Evolutionary conservation across 2,329 filamentous ascomycete species (phyloP), one percentile per base, ranked within the genome.

Genomic region (Colletotrichum acutatum): DNA sequence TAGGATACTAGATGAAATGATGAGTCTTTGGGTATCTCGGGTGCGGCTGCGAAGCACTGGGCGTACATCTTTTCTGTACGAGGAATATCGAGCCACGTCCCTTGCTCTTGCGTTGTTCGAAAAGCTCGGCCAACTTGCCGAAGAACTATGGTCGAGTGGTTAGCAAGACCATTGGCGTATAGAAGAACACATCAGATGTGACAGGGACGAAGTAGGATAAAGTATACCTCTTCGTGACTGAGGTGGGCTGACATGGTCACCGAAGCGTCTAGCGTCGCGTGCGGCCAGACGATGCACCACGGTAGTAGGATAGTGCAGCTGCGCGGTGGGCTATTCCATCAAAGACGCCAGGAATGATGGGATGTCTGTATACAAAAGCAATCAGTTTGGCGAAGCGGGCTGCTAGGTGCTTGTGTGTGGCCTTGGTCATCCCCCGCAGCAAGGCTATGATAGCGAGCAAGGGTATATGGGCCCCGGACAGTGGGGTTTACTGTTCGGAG

Each of bases 41-140:
- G 37, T 32, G 26, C 28, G 9, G 32, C 3, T 58, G 24, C 16
- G 30, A 57, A 49, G 57, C 32, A 34, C 30, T n/a, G 26, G 12
- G 79, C 88, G 75, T 86, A 94, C 93, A 83, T 83, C 93, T 89
- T 81, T 96, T 96, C 80, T 97, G 94, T 64, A 90, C 92, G 71
- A 97, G 86, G 82, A 90, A 92, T 76, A 97, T 86, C 63, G 91
- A 90, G 77, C 93, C 93, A 82, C 95, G 92, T 78, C 92, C 89
- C 80, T 91, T 91, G 78, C 89, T 86, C 79, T 92, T 92, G 74
- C 89, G 89, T 75, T 87, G 82, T 74, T 90, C 86, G 83, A 97
- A 93, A 75, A 96, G 90, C 78, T 91, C 86, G 64, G 86, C 84
- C 75, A 96, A 88, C 79, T 88, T 88, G 74, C 85, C 83, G 84